These are phyloP conservation scores for Monascus purpureus DNA, from an alignment of 495 filamentous ascomycete species.

Conservation along the genomic window DNA sequence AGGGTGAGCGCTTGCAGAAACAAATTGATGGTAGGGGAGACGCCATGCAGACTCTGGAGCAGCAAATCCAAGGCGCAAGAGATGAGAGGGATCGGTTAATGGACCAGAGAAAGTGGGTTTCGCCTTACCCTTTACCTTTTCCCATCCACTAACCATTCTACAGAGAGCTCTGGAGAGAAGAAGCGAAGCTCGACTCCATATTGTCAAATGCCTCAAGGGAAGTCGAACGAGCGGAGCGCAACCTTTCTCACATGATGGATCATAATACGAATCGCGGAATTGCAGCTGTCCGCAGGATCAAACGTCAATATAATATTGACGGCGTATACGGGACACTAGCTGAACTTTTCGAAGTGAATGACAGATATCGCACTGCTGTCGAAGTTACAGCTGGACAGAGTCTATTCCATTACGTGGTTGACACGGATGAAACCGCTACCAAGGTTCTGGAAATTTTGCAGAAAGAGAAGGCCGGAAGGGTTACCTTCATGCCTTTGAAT, in stretches of 20 bases:
- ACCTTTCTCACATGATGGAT: constrained; percentile 77
- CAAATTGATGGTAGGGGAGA: constrained; percentile 67
- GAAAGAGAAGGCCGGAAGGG: constrained; percentile 65
- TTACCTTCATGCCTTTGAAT: constrained; percentile 91
- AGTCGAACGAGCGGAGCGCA: constrained; percentile 58
- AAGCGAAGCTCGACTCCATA: constrained; percentile 68
- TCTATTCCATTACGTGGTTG: constrained; percentile 93
- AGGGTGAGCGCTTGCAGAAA: constrained; percentile 54
- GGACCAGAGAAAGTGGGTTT: constrained; percentile 68
- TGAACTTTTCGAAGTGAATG: constrained; percentile 72
- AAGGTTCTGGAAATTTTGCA: constrained; percentile 66
- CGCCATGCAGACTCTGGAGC: constrained; percentile 51
- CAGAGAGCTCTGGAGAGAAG: constrained; percentile 72
- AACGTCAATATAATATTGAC: constrained; percentile 57
- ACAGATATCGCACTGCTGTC: constrained; percentile 78
- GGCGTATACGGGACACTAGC: constrained; percentile 91
- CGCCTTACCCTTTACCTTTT: not conserved
- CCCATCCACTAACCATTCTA: not conserved
- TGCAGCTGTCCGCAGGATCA: constrained; percentile 65
- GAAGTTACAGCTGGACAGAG: constrained; percentile 88
- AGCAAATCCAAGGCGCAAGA: constrained; percentile 64
- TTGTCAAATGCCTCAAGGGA: constrained; percentile 62
- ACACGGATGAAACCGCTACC: constrained; percentile 79
- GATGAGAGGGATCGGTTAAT: constrained; percentile 65
- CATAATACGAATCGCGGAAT: constrained; percentile 71